Evolutionary conservation across 2,329 filamentous ascomycete genomes (phyloP).

Genomic region (Esteya vermicola): DNA sequence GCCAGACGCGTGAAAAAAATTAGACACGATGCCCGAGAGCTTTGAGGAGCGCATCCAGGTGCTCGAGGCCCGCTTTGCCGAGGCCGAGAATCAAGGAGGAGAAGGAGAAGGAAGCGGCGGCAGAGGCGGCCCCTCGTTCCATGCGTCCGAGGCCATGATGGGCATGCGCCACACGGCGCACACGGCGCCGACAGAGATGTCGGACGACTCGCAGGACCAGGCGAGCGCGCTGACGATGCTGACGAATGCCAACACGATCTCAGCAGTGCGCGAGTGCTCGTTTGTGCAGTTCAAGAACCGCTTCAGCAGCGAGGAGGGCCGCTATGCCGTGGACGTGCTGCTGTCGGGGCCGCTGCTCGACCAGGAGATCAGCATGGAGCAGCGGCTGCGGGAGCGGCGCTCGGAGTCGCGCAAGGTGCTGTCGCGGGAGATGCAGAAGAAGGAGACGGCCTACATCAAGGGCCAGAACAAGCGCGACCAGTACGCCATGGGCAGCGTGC

Average conservation of each 20-base stretch:
- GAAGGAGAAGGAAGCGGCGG: too few species aligned
- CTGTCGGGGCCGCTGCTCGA: slow-evolving; percentile 5
- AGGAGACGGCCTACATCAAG: slow-evolving; percentile 3
- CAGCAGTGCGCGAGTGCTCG: slow-evolving; percentile 18
- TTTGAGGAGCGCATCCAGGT: too few species aligned
- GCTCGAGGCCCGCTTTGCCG: too few species aligned
- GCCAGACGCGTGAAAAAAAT: too few species aligned
- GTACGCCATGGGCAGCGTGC: slow-evolving; percentile 1
- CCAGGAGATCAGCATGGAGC: slow-evolving; percentile 8
- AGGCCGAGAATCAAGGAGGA: too few species aligned
- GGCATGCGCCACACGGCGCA: too few species aligned
- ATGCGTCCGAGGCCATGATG: too few species aligned
- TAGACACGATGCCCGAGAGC: too few species aligned
- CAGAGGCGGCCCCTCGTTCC: too few species aligned
- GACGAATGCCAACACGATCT: slow-evolving; percentile 14
- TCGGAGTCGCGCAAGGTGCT: not conserved
- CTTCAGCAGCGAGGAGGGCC: slow-evolving; percentile 15
- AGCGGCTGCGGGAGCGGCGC: slow-evolving; percentile 8
- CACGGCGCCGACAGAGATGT: not conserved
- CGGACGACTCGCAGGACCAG: not conserved
- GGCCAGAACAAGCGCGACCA: slow-evolving; percentile 3
- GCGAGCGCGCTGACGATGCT: not conserved
- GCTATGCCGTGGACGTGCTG: slow-evolving; percentile 25
- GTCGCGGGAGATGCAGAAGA: slow-evolving; percentile 1
- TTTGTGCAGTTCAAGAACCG: slow-evolving; percentile 29